Conservation (phyloP, 208 protist genomes). For the Wallacemonas collosoma region DNA sequence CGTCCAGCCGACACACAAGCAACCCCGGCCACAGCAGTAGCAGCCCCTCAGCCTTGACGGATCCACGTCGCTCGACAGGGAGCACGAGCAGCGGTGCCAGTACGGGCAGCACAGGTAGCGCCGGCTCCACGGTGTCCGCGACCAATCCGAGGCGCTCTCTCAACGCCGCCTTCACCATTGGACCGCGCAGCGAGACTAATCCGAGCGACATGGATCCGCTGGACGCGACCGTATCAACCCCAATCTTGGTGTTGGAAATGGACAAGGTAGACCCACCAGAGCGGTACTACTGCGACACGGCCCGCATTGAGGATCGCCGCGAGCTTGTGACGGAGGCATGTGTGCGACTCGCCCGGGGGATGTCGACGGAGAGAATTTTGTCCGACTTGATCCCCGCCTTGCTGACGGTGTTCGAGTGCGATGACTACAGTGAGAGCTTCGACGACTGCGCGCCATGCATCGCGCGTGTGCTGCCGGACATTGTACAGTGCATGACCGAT, state of each 20-base stretch:
- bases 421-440: constrained; percentile 62
- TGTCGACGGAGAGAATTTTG: constrained; percentile 59
- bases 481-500: constrained; percentile 43
- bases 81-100: constrained; percentile 24
- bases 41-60: not conserved
- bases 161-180: constrained; percentile 71
- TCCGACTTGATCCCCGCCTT: constrained; percentile 65
- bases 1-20: not conserved
- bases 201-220: constrained; percentile 30
- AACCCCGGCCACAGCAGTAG: constrained; percentile 15
- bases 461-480: constrained; percentile 46
- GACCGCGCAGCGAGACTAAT: constrained; percentile 40
- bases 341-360: constrained; percentile 37
- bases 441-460: constrained; percentile 60
- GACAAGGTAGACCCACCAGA: constrained; percentile 36
- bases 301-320: constrained; percentile 52
- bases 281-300: constrained; percentile 36
- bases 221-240: constrained; percentile 24
- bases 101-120: constrained; percentile 1
- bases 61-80: constrained; percentile 13
- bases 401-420: constrained; percentile 52
- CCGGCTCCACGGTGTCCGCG: constrained; percentile 2
- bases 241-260: constrained; percentile 44
- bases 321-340: constrained; percentile 53
- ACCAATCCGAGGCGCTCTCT: constrained; percentile 45